Percentiles rank a stretch among this genome's conserved stretches.
Conservation (phyloP, 1,284 basidiomycete genomes). For the Ganoderma meredithae region DNA sequence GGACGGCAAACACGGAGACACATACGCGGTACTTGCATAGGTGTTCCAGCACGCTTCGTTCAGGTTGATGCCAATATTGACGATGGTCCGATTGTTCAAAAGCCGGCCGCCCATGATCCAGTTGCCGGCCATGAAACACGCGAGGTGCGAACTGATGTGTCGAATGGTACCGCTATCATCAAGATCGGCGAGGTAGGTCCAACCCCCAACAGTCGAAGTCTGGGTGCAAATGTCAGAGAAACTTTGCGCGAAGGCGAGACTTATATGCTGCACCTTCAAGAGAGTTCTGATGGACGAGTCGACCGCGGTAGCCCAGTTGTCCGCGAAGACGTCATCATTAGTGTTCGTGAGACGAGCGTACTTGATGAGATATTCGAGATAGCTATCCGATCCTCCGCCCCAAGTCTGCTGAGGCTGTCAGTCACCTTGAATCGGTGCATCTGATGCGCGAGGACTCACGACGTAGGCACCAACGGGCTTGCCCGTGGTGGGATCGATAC, state of each 20-base stretch:
- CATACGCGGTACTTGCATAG: slow-evolving; percentile 72
- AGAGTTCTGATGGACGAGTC: slow-evolving; percentile 71
- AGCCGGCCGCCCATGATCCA: slow-evolving; percentile 77
- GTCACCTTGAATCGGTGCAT: not conserved
- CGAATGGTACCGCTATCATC: slow-evolving; percentile 49
- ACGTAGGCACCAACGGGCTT: slow-evolving; percentile 62
- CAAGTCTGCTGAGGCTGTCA: slow-evolving; percentile 54
- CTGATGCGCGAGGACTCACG: slow-evolving; percentile 47
- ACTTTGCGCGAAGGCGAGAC: slow-evolving; percentile 17
- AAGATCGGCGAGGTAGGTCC: slow-evolving; percentile 67
- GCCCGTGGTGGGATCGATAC: slow-evolving; percentile 63
- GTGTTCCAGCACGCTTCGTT: slow-evolving; percentile 81
- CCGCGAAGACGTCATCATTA: slow-evolving; percentile 61
- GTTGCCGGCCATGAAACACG: slow-evolving; percentile 76
- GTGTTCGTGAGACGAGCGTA: slow-evolving; percentile 73
- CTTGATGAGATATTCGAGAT: slow-evolving; percentile 82
- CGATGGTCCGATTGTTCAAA: slow-evolving; percentile 71
- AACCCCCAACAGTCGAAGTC: slow-evolving; percentile 69
- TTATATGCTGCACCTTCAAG: slow-evolving; percentile 49
- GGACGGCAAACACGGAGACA: slow-evolving; percentile 3
- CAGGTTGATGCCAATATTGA: slow-evolving; percentile 64
- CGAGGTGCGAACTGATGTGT: slow-evolving; percentile 73
- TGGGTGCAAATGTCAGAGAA: slow-evolving; percentile 35
- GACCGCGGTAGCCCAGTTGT: slow-evolving; percentile 73
- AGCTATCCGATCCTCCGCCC: slow-evolving; percentile 75